These are phyloP conservation scores for Cinchona pubescens DNA, from an alignment of 257 asterid genomes.

Conservation along the genomic window DNA sequence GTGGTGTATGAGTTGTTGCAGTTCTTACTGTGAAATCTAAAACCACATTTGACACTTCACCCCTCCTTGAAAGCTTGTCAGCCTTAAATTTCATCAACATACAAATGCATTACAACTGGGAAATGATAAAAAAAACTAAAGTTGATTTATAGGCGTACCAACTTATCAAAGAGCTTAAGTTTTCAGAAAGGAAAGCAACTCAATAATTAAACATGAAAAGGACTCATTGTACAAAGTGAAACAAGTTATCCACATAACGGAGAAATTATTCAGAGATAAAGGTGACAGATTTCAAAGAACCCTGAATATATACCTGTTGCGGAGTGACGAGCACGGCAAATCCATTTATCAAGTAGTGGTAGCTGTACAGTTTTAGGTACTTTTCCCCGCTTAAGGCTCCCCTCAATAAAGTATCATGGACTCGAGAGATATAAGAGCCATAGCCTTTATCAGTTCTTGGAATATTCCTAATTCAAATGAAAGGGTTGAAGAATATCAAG, in stretches of 20 bases:
- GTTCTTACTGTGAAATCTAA: slow-evolving; percentile 85
- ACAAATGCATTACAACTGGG: slow-evolving; percentile 2
- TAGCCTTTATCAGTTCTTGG: slow-evolving; percentile 37
- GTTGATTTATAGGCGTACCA: background rate
- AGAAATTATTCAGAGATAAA: background rate
- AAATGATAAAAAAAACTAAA: background rate
- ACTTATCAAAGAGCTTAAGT: background rate
- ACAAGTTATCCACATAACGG: background rate
- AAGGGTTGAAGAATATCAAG: slow-evolving; percentile 17
- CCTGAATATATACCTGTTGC: slow-evolving; percentile 52
- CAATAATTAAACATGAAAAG: background rate
- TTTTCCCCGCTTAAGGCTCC: slow-evolving; percentile 61
- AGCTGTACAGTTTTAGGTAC: slow-evolving; percentile 88
- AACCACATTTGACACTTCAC: slow-evolving; percentile 72
- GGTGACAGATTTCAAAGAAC: background rate
- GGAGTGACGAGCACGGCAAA: slow-evolving; percentile 88
- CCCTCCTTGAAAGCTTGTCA: slow-evolving; percentile 61
- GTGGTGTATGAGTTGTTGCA: slow-evolving; percentile 94
- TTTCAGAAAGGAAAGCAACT: background rate
- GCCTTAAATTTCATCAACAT: slow-evolving; percentile 51
- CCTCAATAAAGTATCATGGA: slow-evolving; percentile 70
- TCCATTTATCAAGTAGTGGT: slow-evolving; percentile 87
- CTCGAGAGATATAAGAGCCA: slow-evolving; percentile 49
- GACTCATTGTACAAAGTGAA: background rate
- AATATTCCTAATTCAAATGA: slow-evolving; percentile 46